phyloP scores from a whole-genome alignment of 1,139 yeast species.

The Pichia sp. region DNA sequence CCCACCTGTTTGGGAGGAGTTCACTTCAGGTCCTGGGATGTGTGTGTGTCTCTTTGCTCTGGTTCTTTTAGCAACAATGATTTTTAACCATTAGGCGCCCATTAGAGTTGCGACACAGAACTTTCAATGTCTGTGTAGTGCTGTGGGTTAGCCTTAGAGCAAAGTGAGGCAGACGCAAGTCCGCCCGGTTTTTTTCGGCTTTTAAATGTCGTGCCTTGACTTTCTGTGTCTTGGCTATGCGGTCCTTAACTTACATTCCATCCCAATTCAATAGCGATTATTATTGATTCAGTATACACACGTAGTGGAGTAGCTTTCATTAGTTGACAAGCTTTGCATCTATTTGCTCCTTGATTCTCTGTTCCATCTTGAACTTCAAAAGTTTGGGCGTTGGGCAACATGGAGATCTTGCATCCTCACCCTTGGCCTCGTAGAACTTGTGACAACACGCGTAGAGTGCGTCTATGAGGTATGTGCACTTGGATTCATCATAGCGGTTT shows the following conservation, averaged over 20 bases:
- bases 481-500: constrained; percentile 53
- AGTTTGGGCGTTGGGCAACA: constrained; percentile 61
- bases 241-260: constrained; percentile 63
- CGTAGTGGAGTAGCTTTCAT: too few species aligned
- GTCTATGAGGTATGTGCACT: constrained; percentile 54
- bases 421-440: constrained; percentile 44
- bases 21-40: too few species aligned
- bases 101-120: constrained; percentile 76
- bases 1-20: neutral
- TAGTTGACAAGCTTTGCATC: constrained; percentile 41
- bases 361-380: constrained; percentile 50
- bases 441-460: constrained; percentile 56
- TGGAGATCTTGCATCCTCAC: constrained; percentile 46
- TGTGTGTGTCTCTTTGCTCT: constrained; percentile 2
- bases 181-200: constrained; percentile 46
- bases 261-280: too few species aligned
- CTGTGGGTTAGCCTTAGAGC: constrained; percentile 87
- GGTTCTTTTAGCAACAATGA: constrained; percentile 53
- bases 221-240: constrained; percentile 46
- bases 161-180: constrained; percentile 23
- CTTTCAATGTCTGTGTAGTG: constrained; percentile 56
- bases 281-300: too few species aligned
- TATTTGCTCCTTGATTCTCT: constrained; percentile 42
- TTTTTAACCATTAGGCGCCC: constrained; percentile 76
- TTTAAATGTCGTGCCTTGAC: constrained; percentile 47